A percentile compares a stretch with the other conserved stretches of the same genome.
Evolutionary conservation across 2,329 filamentous ascomycete genomes (phyloP).

Genomic region (Neopestalotiopsis rosae): DNA sequence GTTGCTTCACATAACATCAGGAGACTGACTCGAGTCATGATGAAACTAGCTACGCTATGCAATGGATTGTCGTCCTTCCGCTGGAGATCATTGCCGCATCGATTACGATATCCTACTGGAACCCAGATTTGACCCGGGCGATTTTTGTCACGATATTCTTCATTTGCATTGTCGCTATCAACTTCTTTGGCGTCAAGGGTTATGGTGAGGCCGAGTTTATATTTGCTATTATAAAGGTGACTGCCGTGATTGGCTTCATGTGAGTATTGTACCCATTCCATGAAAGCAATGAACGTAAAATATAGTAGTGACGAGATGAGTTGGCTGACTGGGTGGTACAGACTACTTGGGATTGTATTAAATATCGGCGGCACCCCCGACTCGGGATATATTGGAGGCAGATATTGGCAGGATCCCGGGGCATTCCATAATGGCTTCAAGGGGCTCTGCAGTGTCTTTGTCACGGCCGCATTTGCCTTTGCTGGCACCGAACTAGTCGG

Average conservation of each 20-base stretch:
- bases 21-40: conserved; percentile 11
- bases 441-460: conserved; percentile 70
- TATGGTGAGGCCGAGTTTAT: conserved; percentile 92
- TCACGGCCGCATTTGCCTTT: conserved; percentile 54
- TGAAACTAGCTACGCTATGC: conserved; percentile 72
- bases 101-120: conserved; percentile 85
- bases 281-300: neutral
- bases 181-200: conserved; percentile 85
- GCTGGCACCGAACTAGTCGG: conserved; percentile 51
- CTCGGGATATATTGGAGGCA: conserved; percentile 79
- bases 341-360: conserved; percentile 83
- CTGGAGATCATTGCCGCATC: conserved; percentile 88
- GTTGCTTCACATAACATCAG: too few relatives aligned
- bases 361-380: conserved; percentile 80
- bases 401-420: conserved; percentile 80
- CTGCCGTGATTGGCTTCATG: conserved; percentile 89
- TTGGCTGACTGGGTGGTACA: conserved; percentile 39
- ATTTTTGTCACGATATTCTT: conserved; percentile 88
- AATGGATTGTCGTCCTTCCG: conserved; percentile 85
- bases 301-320: neutral
- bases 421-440: conserved; percentile 86
- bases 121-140: conserved; percentile 64
- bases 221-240: conserved; percentile 85
- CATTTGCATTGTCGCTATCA: conserved; percentile 76
- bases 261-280: conserved; percentile 44